Percentiles rank a stretch among this genome's conserved stretches.
Conservation (phyloP, 2,329 filamentous ascomycete genomes). For the Pseudonectria buxi region DNA sequence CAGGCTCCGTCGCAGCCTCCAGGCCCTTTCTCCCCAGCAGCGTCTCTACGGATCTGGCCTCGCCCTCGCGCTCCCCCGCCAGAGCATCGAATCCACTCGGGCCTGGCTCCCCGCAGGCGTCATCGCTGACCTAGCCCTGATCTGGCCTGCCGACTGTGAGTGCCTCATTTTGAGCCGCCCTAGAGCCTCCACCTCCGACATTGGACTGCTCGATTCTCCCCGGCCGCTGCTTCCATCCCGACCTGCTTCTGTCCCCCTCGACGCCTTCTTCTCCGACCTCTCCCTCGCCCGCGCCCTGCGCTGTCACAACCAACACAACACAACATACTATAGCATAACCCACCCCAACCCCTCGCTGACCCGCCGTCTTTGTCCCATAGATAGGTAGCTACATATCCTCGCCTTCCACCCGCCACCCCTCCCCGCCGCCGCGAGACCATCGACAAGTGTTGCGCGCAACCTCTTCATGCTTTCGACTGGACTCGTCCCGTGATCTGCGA, state of each 20-base stretch:
- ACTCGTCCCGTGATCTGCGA: constrained; percentile 31
- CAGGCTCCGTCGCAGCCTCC: constrained; percentile 1
- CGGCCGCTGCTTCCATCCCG: constrained; percentile 13
- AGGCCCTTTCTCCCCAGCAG: constrained; percentile 5
- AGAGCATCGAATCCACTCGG: constrained; percentile 12
- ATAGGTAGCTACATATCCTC: too few species aligned
- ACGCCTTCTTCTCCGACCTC: neutral
- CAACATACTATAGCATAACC: too few species aligned
- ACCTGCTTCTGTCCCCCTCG: constrained; percentile 3
- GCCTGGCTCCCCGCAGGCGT: constrained; percentile 26
- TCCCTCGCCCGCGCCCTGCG: constrained; percentile 6
- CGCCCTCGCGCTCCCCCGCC: constrained; percentile 8
- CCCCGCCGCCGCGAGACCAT: constrained; percentile 14
- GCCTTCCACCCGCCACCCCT: constrained; percentile 5
- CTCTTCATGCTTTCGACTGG: constrained; percentile 34
- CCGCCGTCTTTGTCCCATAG: constrained; percentile 13
- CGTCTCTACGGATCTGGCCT: constrained; percentile 7
- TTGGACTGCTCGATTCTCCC: constrained; percentile 10
- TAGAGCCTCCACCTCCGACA: constrained; percentile 19
- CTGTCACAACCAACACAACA: too few species aligned
- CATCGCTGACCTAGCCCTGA: constrained; percentile 35
- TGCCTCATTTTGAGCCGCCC: constrained; percentile 31
- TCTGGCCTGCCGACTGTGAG: constrained; percentile 26
- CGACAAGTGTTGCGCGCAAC: constrained; percentile 25
- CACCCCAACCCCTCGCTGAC: constrained; percentile 15